Base-by-base conservation (phyloP, 225 moss, liverwort and hornwort genomes). In the Takakia lepidozioides region DNA sequence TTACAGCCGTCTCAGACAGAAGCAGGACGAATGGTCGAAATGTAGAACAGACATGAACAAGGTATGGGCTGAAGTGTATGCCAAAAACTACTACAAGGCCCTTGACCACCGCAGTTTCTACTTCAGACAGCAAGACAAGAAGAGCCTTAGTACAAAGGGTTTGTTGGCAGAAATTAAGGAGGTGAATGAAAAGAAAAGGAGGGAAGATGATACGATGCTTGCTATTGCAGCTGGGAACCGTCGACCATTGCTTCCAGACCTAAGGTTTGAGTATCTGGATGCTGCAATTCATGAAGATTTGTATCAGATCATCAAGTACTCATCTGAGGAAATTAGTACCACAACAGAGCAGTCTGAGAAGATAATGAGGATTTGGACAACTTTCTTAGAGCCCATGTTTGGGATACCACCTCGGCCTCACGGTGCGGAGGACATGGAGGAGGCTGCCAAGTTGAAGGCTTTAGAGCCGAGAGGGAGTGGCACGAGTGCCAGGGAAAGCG, bases 71-170 rank as follows among this genome's bases (percentile, higher is more conserved):
- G 90, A 95, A 51, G 95, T 95, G 26, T 95, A 90, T 55, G 62
- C 80, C 8, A 95, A 90, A 66, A 95, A 95, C 56, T 82, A 75
- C 25, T 82, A 90, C 29, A 95, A 95, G 70, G 90, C 95, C 17
- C 56, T 95, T 51, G 95, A 95, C 59, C 95, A 95, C 69, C 84
- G 84, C 46, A 95, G 95, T 64, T 95, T 95, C 66, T 78, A 90
- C 69, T 95, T 95, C 52, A 84, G 71, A 44, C 87, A 90, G 75
- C 95, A 95, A 58, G 90, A 95, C 72, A 90, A 90, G 77, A 90
- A 90, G 70, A 63, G 79, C 18, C 57, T 95, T 28, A 90, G 90
- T 62, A 75, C 87, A 15, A 95, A 90, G 71, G 70, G 72, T 27
- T 58, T 90, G 56, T 70, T 95, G 24, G 70, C 75, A 20, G 87